Base-by-base conservation (phyloP, 2,329 filamentous ascomycete species). In the Fusarium acutatum region DNA sequence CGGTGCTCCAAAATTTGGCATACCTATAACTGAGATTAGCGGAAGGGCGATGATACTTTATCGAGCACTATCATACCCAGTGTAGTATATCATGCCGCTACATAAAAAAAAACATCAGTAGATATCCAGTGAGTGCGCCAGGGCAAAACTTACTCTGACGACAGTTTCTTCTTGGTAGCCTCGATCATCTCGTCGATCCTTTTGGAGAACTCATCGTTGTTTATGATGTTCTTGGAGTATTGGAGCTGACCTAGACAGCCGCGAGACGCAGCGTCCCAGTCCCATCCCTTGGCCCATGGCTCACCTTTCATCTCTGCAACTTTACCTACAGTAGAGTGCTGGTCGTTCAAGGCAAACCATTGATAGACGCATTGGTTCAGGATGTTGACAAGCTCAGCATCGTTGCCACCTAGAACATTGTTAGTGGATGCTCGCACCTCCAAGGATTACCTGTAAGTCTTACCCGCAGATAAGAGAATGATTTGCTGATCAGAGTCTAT, bases 31-130 rank as follows among this genome's bases (percentile, higher is more conserved):
- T 4, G 17, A 26, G 8, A 24, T 52, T 18, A 35, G 49, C 0
- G n/a, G 4, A 10, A 20, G 47, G 7, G 0, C 2, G 3, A 4
- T n/a, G 22, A 34, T 8, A 13, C 6, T n/a, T 18, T 8, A 30
- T 18, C 46, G 2, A 30, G 46, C 2, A 13, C 15, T 32, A 30
- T 6, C 20, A 18, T 49, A 50, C 66, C 67, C 67, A 3, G 64
- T 69, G 11, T 67, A 63, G 17, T 69, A 69, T n/a, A 69, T 53
- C 59, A 68, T 64, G 5, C 64, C 64, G 1, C 67, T 70, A 2
- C 4, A 24, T 2, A 17, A 30, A 3, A 6, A 10, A 4, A 22
- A 2, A 0, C 0, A 20, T 52, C 4, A 52, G 30, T 52, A 20
- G 2, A 6, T n/a, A 32, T 50, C 7, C 14, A 32, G 6, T 13